Evolutionary conservation across 2,329 filamentous ascomycete genomes (phyloP).

Genomic region (Xylaria sp.): DNA sequence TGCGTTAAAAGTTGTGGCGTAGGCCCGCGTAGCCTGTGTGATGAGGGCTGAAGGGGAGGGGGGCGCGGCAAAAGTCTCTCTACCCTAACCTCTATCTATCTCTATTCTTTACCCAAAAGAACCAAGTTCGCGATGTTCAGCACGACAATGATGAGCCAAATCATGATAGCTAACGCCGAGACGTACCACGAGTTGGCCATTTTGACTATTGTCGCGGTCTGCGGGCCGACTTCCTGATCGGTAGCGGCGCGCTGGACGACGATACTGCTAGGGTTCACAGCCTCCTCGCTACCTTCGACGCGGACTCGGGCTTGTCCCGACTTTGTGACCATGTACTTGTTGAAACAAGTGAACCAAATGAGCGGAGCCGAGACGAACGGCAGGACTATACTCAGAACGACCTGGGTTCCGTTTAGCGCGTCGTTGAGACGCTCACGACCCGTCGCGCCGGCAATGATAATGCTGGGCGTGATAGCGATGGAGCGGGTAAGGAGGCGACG

Average conservation of each 20-base stretch:
- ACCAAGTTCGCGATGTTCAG: constrained; percentile 57
- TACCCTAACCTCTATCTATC: neutral
- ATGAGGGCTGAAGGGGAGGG: too few relatives aligned
- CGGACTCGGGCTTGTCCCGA: constrained; percentile 38
- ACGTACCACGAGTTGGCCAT: constrained; percentile 72
- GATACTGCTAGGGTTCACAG: constrained; percentile 8
- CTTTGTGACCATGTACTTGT: constrained; percentile 71
- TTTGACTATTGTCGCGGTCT: constrained; percentile 36
- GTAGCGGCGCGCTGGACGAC: neutral
- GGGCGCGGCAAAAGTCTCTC: neutral
- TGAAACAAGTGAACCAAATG: constrained; percentile 77
- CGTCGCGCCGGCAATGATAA: constrained; percentile 76
- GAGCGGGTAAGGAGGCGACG: constrained; percentile 70
- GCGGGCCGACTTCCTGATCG: constrained; percentile 12
- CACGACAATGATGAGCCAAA: constrained; percentile 69
- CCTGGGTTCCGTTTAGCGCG: constrained; percentile 71
- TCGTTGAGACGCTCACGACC: constrained; percentile 64
- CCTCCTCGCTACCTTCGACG: constrained; percentile 25
- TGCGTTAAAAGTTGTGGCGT: too few relatives aligned
- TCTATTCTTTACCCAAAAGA: constrained; percentile 24
- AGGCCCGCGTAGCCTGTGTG: too few relatives aligned
- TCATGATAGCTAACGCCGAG: constrained; percentile 47
- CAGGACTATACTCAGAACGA: constrained; percentile 70
- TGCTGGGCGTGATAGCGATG: constrained; percentile 75
- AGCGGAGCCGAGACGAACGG: constrained; percentile 79